Percentiles rank a stretch among this genome's conserved stretches.
phyloP scores from a whole-genome alignment of 257 asterid species.

The Nyctanthes arbortristis region DNA sequence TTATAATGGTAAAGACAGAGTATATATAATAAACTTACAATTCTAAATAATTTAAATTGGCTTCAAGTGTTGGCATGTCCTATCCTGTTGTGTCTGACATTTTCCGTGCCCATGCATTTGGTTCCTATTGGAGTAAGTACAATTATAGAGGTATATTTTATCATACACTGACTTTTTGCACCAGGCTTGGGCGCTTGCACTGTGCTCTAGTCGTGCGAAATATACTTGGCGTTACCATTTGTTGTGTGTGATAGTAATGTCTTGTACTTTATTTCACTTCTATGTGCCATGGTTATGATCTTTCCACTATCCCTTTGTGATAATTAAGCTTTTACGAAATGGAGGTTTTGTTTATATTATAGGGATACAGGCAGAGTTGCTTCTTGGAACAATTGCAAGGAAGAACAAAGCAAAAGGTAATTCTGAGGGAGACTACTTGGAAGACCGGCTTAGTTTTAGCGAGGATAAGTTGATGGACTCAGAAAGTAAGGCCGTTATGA shows the following conservation, averaged over 20 bases:
- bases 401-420: slow-evolving; percentile 51
- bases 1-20: too few relatives aligned
- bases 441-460: slow-evolving; percentile 84
- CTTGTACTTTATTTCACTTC: background rate
- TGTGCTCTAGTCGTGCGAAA: slow-evolving; percentile 9
- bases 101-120: too few relatives aligned
- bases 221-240: slow-evolving; percentile 1
- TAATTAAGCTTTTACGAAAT: slow-evolving; percentile 4
- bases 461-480: slow-evolving; percentile 93
- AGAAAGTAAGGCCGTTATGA: slow-evolving; percentile 92
- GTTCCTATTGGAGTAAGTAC: background rate
- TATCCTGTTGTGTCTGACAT: too few relatives aligned
- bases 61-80: too few relatives aligned
- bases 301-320: background rate
- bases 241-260: slow-evolving; percentile 7
- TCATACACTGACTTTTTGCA: slow-evolving; percentile 11
- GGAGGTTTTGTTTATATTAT: slow-evolving; percentile 20
- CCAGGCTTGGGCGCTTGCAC: too few relatives aligned
- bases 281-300: slow-evolving; percentile 1
- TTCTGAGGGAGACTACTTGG: slow-evolving; percentile 62
- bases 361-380: slow-evolving; percentile 93
- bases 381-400: slow-evolving; percentile 93
- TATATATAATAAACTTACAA: too few relatives aligned
- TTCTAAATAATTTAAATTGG: too few relatives aligned
- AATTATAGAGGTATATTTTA: slow-evolving; percentile 1